These are phyloP conservation scores for Aspergillus fumigatus DNA, from an alignment of 2,329 filamentous ascomycete species.

Conservation along the genomic window DNA sequence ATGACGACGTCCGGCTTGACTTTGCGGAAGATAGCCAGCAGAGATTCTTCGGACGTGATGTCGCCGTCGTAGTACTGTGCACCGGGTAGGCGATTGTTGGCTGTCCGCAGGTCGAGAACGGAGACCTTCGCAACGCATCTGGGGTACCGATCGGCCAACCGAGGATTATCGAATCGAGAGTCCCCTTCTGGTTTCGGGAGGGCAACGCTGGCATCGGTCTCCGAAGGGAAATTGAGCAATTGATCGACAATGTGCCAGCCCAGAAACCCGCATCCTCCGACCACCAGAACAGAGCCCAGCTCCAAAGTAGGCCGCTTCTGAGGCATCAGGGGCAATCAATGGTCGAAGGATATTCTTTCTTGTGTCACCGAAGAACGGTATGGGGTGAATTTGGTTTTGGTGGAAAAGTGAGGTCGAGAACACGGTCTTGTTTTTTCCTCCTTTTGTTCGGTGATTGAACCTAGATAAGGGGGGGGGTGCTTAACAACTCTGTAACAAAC, in stretches of 20 bases:
- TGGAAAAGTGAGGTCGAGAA: neutral
- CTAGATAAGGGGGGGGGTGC: no score
- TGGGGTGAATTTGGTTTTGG: neutral
- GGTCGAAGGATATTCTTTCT: neutral
- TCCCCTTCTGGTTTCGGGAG: constrained; percentile 33
- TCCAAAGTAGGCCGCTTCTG: constrained; percentile 30
- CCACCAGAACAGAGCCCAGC: constrained; percentile 69
- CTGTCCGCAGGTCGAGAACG: constrained; percentile 68
- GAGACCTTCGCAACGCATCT: constrained; percentile 52
- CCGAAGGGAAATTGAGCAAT: constrained; percentile 57
- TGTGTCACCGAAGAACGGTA: neutral
- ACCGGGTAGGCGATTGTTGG: constrained; percentile 59
- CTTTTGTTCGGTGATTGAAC: neutral
- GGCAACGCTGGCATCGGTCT: constrained; percentile 36
- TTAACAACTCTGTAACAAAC: no score
- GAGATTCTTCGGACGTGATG: constrained; percentile 62
- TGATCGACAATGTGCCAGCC: constrained; percentile 77
- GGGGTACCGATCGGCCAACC: constrained; percentile 38
- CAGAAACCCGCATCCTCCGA: constrained; percentile 80
- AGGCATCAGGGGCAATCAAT: constrained; percentile 21
- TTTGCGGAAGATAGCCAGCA: constrained; percentile 60
- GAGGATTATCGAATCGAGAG: constrained; percentile 34
- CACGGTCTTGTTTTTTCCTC: no score
- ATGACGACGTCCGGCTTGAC: constrained; percentile 77
- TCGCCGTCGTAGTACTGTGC: constrained; percentile 71